Base-by-base conservation (phyloP, 1,284 basidiomycete genomes). In the Melampsora abietis-canadensis region DNA sequence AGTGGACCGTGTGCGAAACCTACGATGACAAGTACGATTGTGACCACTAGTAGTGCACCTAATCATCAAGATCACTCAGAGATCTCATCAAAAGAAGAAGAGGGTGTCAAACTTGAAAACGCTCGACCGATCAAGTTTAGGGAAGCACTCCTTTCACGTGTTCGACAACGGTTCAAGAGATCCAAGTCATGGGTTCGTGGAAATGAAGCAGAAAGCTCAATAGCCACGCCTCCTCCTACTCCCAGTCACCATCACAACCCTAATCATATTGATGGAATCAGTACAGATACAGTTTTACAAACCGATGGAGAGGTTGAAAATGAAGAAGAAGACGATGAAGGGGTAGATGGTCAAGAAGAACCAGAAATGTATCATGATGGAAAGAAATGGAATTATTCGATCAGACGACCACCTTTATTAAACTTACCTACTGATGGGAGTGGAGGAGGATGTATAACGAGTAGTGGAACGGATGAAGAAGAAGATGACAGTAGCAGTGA, bases 291-390 rank as follows among this genome's bases (percentile, higher is more conserved):
- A 17, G 62, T 31, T 14, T 47, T 63, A 37, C 60, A 70, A 37
- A n/a, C n/a, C n/a, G n/a, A n/a, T n/a, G 59, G 63, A n/a, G 34
- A 59, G 6, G 63, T 34, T 31, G 70, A 66, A 27, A 44, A 51
- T 44, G 66, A 68, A n/a, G 66, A 59, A 19, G 54, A 40, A 27
- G 24, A 24, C 3, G 30, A 34, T 8, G 17, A 60, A 40, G 40
- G 21, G 19, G n/a, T n/a, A 8, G 48, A 73, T 12, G 19, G 10
- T 6, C 21, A 46, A 4, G 46, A 65, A 66, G 37, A 46, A 24
- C 70, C 70, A 37, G 37, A 59, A 34, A 65, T 73, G 63, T 65
- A 59, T 57, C 70, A 73, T 54, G 63, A 73, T 48, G 70, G 70
- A 19, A 66, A 37, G 21, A 46, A 66, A 51, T 73, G 70, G 70